These are phyloP conservation scores for Hyparrhenia diplandra DNA, from an alignment of 176 grass and related monocot species.

Conservation along the genomic window DNA sequence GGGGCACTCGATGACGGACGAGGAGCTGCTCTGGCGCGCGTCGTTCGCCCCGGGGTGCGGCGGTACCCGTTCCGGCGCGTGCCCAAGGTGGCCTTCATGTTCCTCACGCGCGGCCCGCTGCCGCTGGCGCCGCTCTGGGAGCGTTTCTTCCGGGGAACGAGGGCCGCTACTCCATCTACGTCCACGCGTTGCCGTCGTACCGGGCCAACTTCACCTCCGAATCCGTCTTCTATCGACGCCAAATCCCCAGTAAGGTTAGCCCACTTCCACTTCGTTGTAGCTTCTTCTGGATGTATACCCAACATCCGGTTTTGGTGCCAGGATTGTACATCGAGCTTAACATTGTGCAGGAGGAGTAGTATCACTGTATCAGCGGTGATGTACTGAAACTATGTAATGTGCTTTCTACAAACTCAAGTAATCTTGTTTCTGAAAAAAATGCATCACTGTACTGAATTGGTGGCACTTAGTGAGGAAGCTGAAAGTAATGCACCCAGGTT, in stretches of 20 bases:
- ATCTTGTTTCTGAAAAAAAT: neutral
- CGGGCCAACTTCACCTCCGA: slow-evolving; percentile 63
- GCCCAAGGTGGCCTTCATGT: slow-evolving; percentile 92
- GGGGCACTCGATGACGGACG: slow-evolving; percentile 79
- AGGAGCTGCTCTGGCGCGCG: slow-evolving; percentile 89
- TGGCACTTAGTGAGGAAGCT: neutral
- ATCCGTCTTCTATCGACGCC: slow-evolving; percentile 71
- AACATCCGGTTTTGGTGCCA: neutral
- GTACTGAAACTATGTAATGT: neutral
- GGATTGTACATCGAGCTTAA: no score
- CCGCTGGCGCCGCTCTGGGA: slow-evolving; percentile 89
- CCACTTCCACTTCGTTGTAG: neutral
- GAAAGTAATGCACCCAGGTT: neutral
- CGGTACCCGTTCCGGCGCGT: slow-evolving; percentile 64
- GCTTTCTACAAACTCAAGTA: neutral
- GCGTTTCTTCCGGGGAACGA: slow-evolving; percentile 68
- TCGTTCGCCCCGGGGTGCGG: slow-evolving; percentile 60
- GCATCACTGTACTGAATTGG: neutral
- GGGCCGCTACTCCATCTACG: slow-evolving; percentile 74
- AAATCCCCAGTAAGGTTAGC: slow-evolving; percentile 84
- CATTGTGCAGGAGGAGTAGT: neutral
- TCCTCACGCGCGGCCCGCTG: slow-evolving; percentile 81
- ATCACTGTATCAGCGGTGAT: neutral
- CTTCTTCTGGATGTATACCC: neutral
- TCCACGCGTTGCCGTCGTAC: slow-evolving; percentile 75